Evolutionary conservation across 139 green algal species (phyloP), one percentile per base, ranked within the genome.

Genomic region (Tetraselmis chui): DNA sequence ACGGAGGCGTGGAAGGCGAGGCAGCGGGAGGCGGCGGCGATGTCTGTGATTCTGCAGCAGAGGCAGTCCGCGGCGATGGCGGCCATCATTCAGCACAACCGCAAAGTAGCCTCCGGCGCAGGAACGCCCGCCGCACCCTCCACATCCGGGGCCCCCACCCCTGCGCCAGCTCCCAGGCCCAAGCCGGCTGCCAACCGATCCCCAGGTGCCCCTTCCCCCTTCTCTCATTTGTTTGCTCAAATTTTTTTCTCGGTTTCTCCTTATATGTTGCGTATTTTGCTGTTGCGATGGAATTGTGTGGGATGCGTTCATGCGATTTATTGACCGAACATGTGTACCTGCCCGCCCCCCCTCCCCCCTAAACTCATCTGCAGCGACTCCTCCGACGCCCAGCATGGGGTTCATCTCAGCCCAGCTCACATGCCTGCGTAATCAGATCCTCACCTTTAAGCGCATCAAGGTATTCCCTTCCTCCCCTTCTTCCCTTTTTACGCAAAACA

Each of bases 361-460:
- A 5, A 5, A 25, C 18, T 67, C 78, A 26, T 30, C n/a, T 0
- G 58, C 45, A 78, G 28, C 79, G 1, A 76, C 5, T 32, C 45
- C 30, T 26, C 32, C 28, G 32, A 32, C 79, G 59, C 59, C 59
- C 2, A 29, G 59, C 80, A 23, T 59, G 1, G 84, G 84, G 28
- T 92, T 93, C 84, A 89, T 89, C 0, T 75, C 32, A 0, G 30
- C 74, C 2, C 90, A 93, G 83, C 84, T 90, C 28, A 31, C 58
- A 1, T 45, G 84, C 30, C 87, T 93, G 29, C 81, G 83, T 22
- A 80, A 85, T 31, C 90, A 93, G 81, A 92, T 93, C 76, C 22
- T 90, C 45, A 83, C 79, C 0, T 91, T 92, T 76, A 88, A 90
- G 28, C 32, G 32, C 22, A 32, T 93, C 28, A 89, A 89, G 81